Conservation (phyloP, 768 basidiomycete species). For the Daedaleopsis nitida region DNA sequence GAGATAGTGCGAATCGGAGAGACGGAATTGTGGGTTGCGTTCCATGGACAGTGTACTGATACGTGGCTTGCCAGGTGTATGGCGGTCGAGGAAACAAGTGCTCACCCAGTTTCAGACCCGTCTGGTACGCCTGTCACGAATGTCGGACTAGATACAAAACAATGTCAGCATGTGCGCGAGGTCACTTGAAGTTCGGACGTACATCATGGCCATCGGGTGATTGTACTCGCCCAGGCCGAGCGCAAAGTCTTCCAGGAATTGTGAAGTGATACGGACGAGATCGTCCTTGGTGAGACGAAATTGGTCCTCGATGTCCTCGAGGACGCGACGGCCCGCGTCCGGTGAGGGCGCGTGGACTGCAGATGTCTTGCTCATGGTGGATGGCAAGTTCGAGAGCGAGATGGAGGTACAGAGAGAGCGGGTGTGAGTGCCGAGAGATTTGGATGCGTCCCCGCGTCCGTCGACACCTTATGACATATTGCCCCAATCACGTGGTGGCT, state of each 20-base stretch:
- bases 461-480: constrained; percentile 26
- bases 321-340: constrained; percentile 46
- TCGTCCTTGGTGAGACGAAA: constrained; percentile 66
- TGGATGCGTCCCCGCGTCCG: constrained; percentile 10
- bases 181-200: constrained; percentile 24
- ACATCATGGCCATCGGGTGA: constrained; percentile 94
- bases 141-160: constrained; percentile 62
- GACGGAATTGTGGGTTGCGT: background rate
- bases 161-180: background rate
- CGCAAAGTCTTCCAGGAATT: constrained; percentile 81
- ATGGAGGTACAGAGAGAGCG: constrained; percentile 7
- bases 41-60: background rate
- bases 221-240: constrained; percentile 74
- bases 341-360: constrained; percentile 37
- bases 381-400: background rate
- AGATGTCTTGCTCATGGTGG: constrained; percentile 41
- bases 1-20: background rate
- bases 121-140: constrained; percentile 96
- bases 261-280: constrained; percentile 69
- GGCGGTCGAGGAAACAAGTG: background rate
- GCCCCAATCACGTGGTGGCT: constrained; percentile 11
- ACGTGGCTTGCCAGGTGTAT: background rate
- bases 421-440: constrained; percentile 15
- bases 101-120: constrained; percentile 89
- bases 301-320: constrained; percentile 69